Conservation (phyloP, 768 basidiomycete genomes). For the Lactifluus hygrophoroides region DNA sequence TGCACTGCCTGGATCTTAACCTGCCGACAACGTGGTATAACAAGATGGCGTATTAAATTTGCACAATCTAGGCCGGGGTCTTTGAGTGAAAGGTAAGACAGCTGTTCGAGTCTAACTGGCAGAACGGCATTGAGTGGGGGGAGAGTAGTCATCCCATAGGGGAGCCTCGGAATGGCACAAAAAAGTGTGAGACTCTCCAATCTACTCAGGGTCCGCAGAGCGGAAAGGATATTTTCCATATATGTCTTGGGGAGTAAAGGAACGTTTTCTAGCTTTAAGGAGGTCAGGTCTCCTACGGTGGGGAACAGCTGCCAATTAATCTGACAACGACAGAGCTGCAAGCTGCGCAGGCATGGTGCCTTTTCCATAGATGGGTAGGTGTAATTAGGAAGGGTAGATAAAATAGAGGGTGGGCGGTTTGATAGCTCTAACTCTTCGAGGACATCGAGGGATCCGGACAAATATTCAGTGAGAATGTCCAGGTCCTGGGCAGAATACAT, state of each 20-base stretch:
- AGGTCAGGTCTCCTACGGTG: conserved; percentile 5
- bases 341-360: conserved; percentile 5
- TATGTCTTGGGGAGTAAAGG: not conserved
- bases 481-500: not conserved
- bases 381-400: not conserved
- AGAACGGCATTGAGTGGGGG: not conserved
- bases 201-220: conserved; percentile 2
- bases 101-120: not conserved
- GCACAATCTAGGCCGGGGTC: conserved; percentile 10
- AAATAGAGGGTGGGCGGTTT: too few relatives aligned
- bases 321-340: not conserved
- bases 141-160: conserved; percentile 4
- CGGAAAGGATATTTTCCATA: conserved; percentile 1
- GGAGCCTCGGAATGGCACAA: conserved; percentile 2
- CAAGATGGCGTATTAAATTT: conserved; percentile 1
- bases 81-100: not conserved
- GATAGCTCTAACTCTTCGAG: conserved; percentile 4
- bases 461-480: not conserved
- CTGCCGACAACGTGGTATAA: conserved; percentile 3
- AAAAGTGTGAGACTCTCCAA: conserved; percentile 2
- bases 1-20: not conserved
- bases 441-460: not conserved
- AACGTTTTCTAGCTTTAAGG: not conserved
- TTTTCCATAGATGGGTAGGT: not conserved
- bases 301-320: conserved; percentile 6